These are phyloP conservation scores for Penicillium sp. DNA, from an alignment of 2,329 filamentous ascomycete species.

Conservation along the genomic window DNA sequence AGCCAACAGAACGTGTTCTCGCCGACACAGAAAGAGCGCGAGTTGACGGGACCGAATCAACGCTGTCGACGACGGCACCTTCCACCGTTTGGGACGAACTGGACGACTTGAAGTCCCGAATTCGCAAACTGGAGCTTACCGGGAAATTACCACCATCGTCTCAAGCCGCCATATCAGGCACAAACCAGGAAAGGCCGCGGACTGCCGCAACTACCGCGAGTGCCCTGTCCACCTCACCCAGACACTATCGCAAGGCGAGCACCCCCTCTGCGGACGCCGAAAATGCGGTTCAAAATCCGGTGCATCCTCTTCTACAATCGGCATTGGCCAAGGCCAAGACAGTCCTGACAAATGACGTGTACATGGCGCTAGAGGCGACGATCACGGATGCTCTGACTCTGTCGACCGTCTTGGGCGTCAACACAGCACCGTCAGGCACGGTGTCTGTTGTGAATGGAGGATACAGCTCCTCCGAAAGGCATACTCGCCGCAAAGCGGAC, in stretches of 20 bases:
- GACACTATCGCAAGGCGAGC: constrained; percentile 60
- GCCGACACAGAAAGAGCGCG: constrained; percentile 36
- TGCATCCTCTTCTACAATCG: constrained; percentile 75
- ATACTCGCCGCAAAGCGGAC: constrained; percentile 85
- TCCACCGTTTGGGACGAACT: constrained; percentile 98
- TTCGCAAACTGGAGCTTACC: constrained; percentile 83
- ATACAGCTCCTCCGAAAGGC: constrained; percentile 64
- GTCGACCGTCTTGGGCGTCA: constrained; percentile 72
- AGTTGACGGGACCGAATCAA: constrained; percentile 75
- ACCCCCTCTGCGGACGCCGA: constrained; percentile 35
- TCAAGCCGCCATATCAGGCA: constrained; percentile 71
- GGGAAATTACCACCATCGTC: constrained; percentile 83
- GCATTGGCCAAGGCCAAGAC: constrained; percentile 76
- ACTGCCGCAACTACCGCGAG: constrained; percentile 91
- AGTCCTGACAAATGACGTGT: constrained; percentile 69
- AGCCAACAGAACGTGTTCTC: constrained; percentile 34
- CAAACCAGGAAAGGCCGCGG: constrained; percentile 75
- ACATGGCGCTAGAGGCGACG: constrained; percentile 73
- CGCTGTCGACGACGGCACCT: constrained; percentile 79
- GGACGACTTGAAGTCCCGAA: constrained; percentile 90
- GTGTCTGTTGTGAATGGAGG: constrained; percentile 38
- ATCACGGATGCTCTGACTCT: constrained; percentile 78
- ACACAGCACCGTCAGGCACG: constrained; percentile 58
- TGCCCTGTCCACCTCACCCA: constrained; percentile 86
- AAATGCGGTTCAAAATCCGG: constrained; percentile 49